phyloP scores from a whole-genome alignment of 306 rosid genomes.

The Arachis hypogaea region DNA sequence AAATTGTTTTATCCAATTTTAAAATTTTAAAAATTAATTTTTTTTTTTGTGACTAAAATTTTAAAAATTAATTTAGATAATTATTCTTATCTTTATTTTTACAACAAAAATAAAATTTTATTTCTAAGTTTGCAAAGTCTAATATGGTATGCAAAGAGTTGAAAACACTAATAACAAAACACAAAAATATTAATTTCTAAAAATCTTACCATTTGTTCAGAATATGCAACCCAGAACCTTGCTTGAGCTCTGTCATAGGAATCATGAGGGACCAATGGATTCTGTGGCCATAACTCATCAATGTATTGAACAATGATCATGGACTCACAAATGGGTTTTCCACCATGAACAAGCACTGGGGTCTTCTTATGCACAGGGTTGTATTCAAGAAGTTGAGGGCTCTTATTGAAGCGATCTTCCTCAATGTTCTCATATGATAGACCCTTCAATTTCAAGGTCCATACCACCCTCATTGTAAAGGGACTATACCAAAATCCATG shows the following conservation, averaged over 20 bases:
- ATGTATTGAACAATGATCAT: constrained; percentile 57
- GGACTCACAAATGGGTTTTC: constrained; percentile 57
- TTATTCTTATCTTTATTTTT: too few species aligned
- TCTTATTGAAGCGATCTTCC: constrained; percentile 57
- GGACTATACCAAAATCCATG: constrained; percentile 62
- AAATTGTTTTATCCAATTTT: too few species aligned
- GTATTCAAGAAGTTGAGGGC: constrained; percentile 48
- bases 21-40: too few species aligned
- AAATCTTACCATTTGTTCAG: constrained; percentile 32
- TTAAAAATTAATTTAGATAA: too few species aligned
- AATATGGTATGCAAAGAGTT: too few species aligned
- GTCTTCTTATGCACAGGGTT: constrained; percentile 56
- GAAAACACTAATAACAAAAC: too few species aligned
- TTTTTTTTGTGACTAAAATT: too few species aligned
- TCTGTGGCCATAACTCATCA: constrained; percentile 54
- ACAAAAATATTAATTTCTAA: background rate
- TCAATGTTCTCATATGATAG: constrained; percentile 52
- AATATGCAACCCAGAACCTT: constrained; percentile 54
- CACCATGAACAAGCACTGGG: constrained; percentile 61
- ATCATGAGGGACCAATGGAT: constrained; percentile 48
- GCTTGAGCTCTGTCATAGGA: constrained; percentile 50
- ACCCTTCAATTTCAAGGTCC: constrained; percentile 60
- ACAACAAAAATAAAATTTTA: too few species aligned
- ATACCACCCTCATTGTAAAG: constrained; percentile 46
- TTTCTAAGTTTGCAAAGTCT: too few species aligned